A percentile compares a stretch with the other conserved stretches of the same genome.
phyloP scores from a whole-genome alignment of 768 basidiomycete species.

The Lactarius tabidus region DNA sequence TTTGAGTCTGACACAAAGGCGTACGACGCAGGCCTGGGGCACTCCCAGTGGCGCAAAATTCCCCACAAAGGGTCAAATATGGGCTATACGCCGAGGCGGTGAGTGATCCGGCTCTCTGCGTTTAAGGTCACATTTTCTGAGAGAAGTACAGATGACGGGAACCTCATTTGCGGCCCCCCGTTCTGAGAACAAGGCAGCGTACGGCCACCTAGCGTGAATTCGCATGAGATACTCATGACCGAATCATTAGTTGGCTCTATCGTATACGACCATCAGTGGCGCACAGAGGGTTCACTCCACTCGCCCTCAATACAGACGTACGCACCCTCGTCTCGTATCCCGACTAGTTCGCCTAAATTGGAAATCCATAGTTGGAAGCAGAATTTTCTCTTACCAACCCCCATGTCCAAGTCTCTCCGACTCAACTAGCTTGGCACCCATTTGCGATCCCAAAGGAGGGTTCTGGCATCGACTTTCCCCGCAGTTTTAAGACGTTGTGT shows the following conservation, averaged over 20 bases:
- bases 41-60: constrained; percentile 57
- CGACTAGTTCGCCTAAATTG: background rate
- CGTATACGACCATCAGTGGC: constrained; percentile 66
- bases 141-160: constrained; percentile 48
- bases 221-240: background rate
- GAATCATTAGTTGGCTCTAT: constrained; percentile 50
- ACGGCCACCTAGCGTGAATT: constrained; percentile 26
- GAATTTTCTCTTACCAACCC: constrained; percentile 58
- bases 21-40: constrained; percentile 43
- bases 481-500: constrained; percentile 58
- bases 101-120: constrained; percentile 22
- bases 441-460: constrained; percentile 47
- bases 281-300: constrained; percentile 53
- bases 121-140: background rate
- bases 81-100: constrained; percentile 60
- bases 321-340: constrained; percentile 24
- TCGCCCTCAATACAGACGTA: constrained; percentile 58
- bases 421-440: constrained; percentile 64
- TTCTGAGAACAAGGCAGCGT: constrained; percentile 49
- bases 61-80: constrained; percentile 59
- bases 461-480: constrained; percentile 49
- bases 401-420: constrained; percentile 56
- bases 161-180: constrained; percentile 58
- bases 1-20: background rate
- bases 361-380: constrained; percentile 47